phyloP scores from a whole-genome alignment of 2,329 filamentous ascomycete species.

The Corinectria fuckeliana region DNA sequence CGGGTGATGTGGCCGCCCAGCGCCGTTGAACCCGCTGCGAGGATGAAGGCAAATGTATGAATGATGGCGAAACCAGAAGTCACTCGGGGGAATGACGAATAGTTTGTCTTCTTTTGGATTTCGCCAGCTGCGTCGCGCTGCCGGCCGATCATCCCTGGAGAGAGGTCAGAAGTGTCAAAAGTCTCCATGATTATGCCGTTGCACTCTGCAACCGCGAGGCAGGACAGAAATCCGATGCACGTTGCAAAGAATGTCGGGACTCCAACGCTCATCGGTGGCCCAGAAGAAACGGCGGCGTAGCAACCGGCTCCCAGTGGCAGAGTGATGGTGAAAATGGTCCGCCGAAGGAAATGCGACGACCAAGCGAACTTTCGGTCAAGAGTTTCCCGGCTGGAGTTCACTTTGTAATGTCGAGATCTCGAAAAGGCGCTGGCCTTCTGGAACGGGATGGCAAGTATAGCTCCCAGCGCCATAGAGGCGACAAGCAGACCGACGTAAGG shows the following conservation, averaged over 20 bases:
- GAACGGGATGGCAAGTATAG: slow-evolving; percentile 73
- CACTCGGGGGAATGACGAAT: slow-evolving; percentile 77
- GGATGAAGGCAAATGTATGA: slow-evolving; percentile 72
- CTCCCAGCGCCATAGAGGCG: slow-evolving; percentile 70
- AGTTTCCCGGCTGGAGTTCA: slow-evolving; percentile 71
- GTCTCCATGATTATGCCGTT: slow-evolving; percentile 81
- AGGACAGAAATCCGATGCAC: slow-evolving; percentile 72
- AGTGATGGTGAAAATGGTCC: slow-evolving; percentile 69
- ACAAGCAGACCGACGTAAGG: slow-evolving; percentile 72
- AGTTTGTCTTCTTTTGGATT: slow-evolving; percentile 65
- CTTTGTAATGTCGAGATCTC: slow-evolving; percentile 63
- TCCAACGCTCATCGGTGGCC: slow-evolving; percentile 65
- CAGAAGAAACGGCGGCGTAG: slow-evolving; percentile 71
- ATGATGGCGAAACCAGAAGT: slow-evolving; percentile 73
- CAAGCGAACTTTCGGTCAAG: slow-evolving; percentile 68
- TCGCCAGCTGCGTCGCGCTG: slow-evolving; percentile 51
- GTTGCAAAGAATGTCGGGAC: slow-evolving; percentile 71
- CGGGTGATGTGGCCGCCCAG: slow-evolving; percentile 73
- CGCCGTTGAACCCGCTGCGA: slow-evolving; percentile 72
- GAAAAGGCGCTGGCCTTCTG: slow-evolving; percentile 75
- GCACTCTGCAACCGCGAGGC: slow-evolving; percentile 77
- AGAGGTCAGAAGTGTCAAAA: slow-evolving; percentile 81
- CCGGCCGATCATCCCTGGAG: slow-evolving; percentile 70
- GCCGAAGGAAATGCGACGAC: slow-evolving; percentile 75
- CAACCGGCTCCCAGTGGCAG: slow-evolving; percentile 71